Evolutionary conservation across 164 flowering plant genomes (phyloP).

Genomic region (Echeveria elegans): DNA sequence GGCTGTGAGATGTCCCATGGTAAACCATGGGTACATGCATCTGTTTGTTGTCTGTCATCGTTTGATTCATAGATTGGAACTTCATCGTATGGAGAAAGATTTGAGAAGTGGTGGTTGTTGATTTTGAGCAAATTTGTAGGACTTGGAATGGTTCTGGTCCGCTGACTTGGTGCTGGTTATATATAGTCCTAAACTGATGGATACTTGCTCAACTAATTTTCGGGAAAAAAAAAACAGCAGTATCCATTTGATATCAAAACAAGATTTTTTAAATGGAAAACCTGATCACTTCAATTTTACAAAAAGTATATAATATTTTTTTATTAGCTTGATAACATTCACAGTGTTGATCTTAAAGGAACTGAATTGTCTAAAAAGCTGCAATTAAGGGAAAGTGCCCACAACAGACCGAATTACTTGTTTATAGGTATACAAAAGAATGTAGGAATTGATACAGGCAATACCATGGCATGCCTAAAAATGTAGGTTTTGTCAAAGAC

Average conservation of each 20-base stretch:
- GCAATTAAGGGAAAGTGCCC: no score
- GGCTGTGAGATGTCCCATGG: constrained; percentile 12
- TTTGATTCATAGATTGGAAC: not conserved
- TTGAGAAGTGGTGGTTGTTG: not conserved
- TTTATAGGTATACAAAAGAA: not conserved
- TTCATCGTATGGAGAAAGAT: not conserved
- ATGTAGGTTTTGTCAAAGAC: not conserved
- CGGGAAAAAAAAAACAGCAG: no score
- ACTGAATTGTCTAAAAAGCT: no score
- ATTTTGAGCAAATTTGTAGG: not conserved
- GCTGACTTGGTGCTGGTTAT: not conserved
- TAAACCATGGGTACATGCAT: constrained; percentile 11
- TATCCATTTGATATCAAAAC: no score
- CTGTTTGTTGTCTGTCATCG: constrained; percentile 14
- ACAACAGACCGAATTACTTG: not conserved
- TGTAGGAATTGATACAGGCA: not conserved
- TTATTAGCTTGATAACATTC: no score
- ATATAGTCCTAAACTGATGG: not conserved
- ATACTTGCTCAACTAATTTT: not conserved
- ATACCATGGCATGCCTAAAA: not conserved
- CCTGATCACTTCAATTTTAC: no score
- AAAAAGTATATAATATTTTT: no score
- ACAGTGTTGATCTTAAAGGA: no score
- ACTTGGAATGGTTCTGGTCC: not conserved
- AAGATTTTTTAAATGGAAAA: no score